A percentile compares a stretch with the other conserved stretches of the same genome.
These are phyloP conservation scores for Phialocephala sp. DNA, from an alignment of 2,329 filamentous ascomycete genomes.

Conservation along the genomic window DNA sequence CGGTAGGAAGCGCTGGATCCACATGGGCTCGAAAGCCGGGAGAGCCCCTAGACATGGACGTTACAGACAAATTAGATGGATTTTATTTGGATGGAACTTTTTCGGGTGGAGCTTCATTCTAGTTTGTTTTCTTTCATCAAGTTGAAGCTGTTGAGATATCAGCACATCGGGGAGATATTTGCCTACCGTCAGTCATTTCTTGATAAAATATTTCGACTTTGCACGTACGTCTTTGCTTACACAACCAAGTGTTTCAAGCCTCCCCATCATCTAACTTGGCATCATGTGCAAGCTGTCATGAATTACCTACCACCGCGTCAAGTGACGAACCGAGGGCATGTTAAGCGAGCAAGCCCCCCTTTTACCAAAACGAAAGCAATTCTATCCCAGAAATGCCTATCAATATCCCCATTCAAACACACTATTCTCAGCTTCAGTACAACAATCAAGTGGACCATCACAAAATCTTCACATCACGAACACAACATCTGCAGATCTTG, in stretches of 20 bases:
- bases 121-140: no score
- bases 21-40: not conserved
- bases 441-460: not conserved
- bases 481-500: not conserved
- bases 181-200: not conserved
- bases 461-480: not conserved
- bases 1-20: not conserved
- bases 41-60: not conserved
- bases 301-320: not conserved
- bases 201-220: no score
- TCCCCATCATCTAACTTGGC: not conserved
- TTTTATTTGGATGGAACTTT: no score
- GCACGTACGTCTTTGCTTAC: not conserved
- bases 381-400: not conserved
- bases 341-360: not conserved
- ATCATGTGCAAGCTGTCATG: no score
- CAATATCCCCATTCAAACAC: not conserved
- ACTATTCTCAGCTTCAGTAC: not conserved
- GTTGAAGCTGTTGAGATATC: not conserved
- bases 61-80: not conserved
- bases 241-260: not conserved
- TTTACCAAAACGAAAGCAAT: not conserved
- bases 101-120: no score
- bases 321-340: not conserved
- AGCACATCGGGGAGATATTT: not conserved